Evolutionary conservation across 768 basidiomycete genomes (phyloP).

Genomic region (Boletus sp.): DNA sequence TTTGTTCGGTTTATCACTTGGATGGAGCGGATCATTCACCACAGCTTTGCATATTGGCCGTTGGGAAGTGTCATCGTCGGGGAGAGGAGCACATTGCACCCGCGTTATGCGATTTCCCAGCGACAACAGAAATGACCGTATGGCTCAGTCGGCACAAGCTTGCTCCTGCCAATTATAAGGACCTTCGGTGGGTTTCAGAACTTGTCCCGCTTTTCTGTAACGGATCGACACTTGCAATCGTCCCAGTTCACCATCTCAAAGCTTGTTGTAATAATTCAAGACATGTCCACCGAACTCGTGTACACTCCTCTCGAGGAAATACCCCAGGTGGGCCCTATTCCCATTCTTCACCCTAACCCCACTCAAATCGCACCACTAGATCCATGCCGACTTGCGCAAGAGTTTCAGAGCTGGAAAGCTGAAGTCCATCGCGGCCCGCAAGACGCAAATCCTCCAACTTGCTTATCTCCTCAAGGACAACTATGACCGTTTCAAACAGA

Average conservation of each 20-base stretch:
- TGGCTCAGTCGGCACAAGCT: too few relatives aligned
- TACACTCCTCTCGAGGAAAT: constrained; percentile 58
- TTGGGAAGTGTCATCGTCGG: too few relatives aligned
- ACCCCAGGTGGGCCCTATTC: constrained; percentile 37
- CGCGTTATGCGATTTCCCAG: too few relatives aligned
- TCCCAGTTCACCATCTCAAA: too few relatives aligned
- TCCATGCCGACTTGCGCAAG: constrained; percentile 51
- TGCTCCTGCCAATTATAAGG: too few relatives aligned
- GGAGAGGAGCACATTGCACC: too few relatives aligned
- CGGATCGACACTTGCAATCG: too few relatives aligned
- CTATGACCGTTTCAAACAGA: constrained; percentile 51
- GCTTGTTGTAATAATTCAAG: not conserved
- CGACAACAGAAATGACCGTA: too few relatives aligned
- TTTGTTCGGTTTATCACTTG: too few relatives aligned
- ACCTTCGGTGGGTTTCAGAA: not conserved
- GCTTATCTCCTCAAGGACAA: constrained; percentile 78
- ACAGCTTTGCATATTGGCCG: too few relatives aligned
- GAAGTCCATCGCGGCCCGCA: constrained; percentile 64
- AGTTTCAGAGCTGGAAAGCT: constrained; percentile 67
- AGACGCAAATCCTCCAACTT: constrained; percentile 73
- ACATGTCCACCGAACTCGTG: constrained; percentile 33
- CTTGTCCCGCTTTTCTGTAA: too few relatives aligned
- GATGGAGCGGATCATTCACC: too few relatives aligned
- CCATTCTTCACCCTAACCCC: not conserved
- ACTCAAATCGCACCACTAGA: constrained; percentile 38